phyloP scores from a whole-genome alignment of 441 rosid genomes.

The Pelargonium cotyledonis region DNA sequence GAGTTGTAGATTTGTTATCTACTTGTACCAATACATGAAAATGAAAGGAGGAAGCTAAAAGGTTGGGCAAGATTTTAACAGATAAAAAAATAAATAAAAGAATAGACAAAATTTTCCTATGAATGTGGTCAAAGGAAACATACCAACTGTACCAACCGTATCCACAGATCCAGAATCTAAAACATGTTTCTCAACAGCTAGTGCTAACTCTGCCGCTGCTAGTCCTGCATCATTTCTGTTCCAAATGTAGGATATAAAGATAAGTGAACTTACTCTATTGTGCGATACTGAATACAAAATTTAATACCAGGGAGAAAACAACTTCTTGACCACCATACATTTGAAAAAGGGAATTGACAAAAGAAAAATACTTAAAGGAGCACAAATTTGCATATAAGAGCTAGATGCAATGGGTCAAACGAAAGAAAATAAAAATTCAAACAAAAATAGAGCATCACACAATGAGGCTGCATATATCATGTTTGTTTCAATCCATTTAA shows the following conservation, averaged over 20 bases:
- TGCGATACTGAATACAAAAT: slow-evolving; percentile 7
- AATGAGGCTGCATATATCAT: too few relatives aligned
- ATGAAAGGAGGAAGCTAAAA: too few relatives aligned
- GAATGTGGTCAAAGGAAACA: slow-evolving; percentile 10
- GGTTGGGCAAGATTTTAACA: neutral
- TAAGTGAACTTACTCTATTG: slow-evolving; percentile 16
- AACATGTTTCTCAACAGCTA: slow-evolving; percentile 82
- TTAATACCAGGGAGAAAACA: too few relatives aligned
- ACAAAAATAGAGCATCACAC: too few relatives aligned
- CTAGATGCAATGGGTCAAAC: too few relatives aligned
- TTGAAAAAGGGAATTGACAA: too few relatives aligned
- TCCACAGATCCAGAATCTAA: slow-evolving; percentile 78
- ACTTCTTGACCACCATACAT: too few relatives aligned
- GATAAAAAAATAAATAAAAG: neutral
- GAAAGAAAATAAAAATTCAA: too few relatives aligned
- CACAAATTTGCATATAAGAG: too few relatives aligned
- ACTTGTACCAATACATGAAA: too few relatives aligned
- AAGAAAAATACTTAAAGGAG: too few relatives aligned
- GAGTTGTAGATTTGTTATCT: neutral
- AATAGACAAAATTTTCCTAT: neutral
- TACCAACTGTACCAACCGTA: slow-evolving; percentile 92
- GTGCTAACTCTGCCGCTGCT: slow-evolving; percentile 87
- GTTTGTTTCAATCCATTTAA: too few relatives aligned
- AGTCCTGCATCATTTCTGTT: slow-evolving; percentile 87
- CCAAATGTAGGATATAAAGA: slow-evolving; percentile 15